phyloP scores from a whole-genome alignment of 2,329 filamentous ascomycete species.

The Phaeosphaeria sp. region DNA sequence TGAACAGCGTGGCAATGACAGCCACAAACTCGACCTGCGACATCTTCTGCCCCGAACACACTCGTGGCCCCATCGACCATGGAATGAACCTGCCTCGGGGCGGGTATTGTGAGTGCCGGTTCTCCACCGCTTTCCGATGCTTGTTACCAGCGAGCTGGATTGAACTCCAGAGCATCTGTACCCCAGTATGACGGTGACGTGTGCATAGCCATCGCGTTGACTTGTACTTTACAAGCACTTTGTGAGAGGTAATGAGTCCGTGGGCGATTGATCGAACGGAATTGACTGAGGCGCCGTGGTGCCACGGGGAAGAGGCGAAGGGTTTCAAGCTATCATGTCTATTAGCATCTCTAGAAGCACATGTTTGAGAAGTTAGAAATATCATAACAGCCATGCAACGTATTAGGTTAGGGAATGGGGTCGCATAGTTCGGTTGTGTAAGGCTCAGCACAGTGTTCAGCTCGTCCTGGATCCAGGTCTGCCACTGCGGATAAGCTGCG shows the following conservation, averaged over 20 bases:
- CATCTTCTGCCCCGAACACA: conserved; percentile 45
- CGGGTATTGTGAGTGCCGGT: conserved; percentile 4
- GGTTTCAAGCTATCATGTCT: conserved; percentile 38
- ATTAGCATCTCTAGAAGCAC: no score
- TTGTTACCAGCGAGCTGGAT: conserved; percentile 30
- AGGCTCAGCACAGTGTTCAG: conserved; percentile 44
- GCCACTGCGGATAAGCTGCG: conserved; percentile 56
- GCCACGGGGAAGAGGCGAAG: conserved; percentile 19
- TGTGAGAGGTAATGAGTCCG: not conserved
- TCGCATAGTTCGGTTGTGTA: not conserved
- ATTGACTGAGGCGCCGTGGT: not conserved
- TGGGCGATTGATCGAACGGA: not conserved
- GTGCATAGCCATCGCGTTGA: conserved; percentile 13
- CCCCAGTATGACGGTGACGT: conserved; percentile 3
- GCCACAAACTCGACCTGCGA: conserved; percentile 47
- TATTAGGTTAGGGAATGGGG: conserved; percentile 52
- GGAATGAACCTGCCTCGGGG: conserved; percentile 12
- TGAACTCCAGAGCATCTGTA: conserved; percentile 27
- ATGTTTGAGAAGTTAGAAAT: not conserved
- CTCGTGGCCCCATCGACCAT: conserved; percentile 29
- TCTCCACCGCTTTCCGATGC: not conserved
- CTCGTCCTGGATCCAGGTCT: conserved; percentile 60
- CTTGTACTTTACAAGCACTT: conserved; percentile 1
- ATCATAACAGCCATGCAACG: conserved; percentile 55
- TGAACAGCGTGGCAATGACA: conserved; percentile 29